A percentile compares a stretch with the other conserved stretches of the same genome.
phyloP scores from a whole-genome alignment of 139 green algal genomes.

The Pycnococcus provasolii region DNA sequence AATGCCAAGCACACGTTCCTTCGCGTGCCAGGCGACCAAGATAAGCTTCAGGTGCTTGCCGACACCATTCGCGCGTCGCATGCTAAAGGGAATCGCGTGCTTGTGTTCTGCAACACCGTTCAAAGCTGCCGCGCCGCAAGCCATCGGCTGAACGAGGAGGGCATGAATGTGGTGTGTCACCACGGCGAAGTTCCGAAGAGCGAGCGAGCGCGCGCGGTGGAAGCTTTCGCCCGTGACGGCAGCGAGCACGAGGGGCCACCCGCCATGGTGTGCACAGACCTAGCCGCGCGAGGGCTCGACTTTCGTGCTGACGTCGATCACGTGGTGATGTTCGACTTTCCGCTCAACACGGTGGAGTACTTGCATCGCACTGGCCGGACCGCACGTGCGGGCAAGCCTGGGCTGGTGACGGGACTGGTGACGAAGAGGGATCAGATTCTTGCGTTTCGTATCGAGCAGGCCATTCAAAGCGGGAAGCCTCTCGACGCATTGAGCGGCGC shows the following conservation, averaged over 20 bases:
- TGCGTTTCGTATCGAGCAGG: slow-evolving; percentile 19
- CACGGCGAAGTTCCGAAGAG: slow-evolving; percentile 68
- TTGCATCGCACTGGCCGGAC: slow-evolving; percentile 81
- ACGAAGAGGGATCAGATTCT: slow-evolving; percentile 43
- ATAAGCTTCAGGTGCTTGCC: too few relatives aligned
- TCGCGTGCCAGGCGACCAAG: too few relatives aligned
- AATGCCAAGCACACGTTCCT: too few relatives aligned
- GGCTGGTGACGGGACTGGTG: slow-evolving; percentile 61
- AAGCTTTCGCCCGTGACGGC: slow-evolving; percentile 17
- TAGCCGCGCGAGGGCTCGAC: slow-evolving; percentile 85
- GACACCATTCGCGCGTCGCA: too few relatives aligned
- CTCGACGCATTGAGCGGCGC: slow-evolving; percentile 5
- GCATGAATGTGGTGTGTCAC: slow-evolving; percentile 65
- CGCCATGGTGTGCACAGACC: slow-evolving; percentile 76
- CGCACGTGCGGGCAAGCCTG: slow-evolving; percentile 57
- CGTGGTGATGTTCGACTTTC: slow-evolving; percentile 98
- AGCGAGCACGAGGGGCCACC: too few relatives aligned
- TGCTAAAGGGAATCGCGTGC: too few relatives aligned
- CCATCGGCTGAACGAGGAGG: slow-evolving; percentile 59
- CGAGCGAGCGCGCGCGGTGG: slow-evolving; percentile 4
- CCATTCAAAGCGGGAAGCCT: slow-evolving; percentile 5
- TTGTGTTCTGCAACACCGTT: slow-evolving; percentile 92
- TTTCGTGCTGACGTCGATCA: slow-evolving; percentile 72
- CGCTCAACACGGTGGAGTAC: slow-evolving; percentile 75
- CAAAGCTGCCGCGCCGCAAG: slow-evolving; percentile 59